These are phyloP conservation scores for Mycena sp. DNA, from an alignment of 1,284 basidiomycete genomes.

Conservation along the genomic window DNA sequence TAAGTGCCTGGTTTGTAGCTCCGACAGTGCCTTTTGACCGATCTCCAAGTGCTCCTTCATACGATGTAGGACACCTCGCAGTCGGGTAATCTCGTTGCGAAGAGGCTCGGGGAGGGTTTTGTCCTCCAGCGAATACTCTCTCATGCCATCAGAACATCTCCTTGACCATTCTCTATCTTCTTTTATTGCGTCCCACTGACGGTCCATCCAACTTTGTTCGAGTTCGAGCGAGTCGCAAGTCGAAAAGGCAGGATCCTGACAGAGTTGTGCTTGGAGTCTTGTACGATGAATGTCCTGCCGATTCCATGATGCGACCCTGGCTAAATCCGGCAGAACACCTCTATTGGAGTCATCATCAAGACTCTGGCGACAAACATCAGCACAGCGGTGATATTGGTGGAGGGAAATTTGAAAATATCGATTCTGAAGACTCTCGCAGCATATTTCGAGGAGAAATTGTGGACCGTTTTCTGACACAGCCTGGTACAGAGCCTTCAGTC, in stretches of 20 bases:
- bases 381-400: conserved; percentile 6
- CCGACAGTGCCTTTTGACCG: conserved; percentile 2
- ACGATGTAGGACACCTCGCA: background rate
- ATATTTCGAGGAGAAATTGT: conserved; percentile 2
- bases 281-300: background rate
- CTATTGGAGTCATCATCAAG: conserved; percentile 3
- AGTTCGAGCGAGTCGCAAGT: conserved; percentile 1
- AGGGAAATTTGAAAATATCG: background rate
- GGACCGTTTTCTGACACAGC: background rate
- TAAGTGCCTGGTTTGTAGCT: conserved; percentile 2
- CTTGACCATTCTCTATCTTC: conserved; percentile 9
- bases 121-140: background rate
- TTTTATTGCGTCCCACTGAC: conserved; percentile 4
- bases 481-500: background rate
- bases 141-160: background rate
- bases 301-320: no score
- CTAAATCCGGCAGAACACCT: background rate
- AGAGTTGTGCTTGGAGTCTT: conserved; percentile 1
- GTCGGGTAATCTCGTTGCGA: background rate
- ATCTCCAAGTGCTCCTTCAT: background rate
- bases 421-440: background rate
- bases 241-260: conserved; percentile 8
- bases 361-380: conserved; percentile 8
- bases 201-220: conserved; percentile 11
- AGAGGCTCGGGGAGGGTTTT: conserved; percentile 1